These are phyloP conservation scores for Fusarium veterinarium DNA, from an alignment of 2,329 filamentous ascomycete genomes.

Conservation along the genomic window DNA sequence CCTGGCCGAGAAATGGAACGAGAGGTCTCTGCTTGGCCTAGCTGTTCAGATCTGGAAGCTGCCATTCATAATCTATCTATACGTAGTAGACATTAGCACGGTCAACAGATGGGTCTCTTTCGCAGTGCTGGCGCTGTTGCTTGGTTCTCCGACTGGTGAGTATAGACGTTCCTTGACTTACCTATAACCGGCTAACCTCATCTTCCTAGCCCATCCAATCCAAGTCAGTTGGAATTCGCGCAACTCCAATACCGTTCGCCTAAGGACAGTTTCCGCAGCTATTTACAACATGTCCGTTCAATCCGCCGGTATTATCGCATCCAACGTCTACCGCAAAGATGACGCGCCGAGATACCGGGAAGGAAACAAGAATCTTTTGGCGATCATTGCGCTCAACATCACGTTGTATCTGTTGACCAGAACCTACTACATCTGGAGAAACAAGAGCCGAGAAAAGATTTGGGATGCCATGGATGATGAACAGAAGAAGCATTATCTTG, in stretches of 20 bases:
- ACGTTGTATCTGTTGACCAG: not conserved
- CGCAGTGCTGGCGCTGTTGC: not conserved
- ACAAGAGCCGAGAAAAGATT: not conserved
- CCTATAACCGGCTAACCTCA: accelerated
- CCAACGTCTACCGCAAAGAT: not conserved
- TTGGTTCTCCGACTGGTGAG: not conserved
- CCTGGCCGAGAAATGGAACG: not conserved
- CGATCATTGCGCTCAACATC: not conserved
- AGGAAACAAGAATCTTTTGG: not conserved
- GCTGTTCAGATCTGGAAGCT: not conserved
- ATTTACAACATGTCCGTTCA: not conserved
- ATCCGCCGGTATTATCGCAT: not conserved
- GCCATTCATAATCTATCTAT: not conserved
- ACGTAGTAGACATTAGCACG: not conserved
- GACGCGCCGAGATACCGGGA: not conserved
- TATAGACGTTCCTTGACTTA: accelerated
- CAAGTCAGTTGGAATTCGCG: not conserved
- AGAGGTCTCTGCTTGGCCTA: not conserved
- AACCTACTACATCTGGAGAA: not conserved
- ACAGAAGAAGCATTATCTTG: not conserved
- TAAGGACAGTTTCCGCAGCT: not conserved
- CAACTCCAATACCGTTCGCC: not conserved
- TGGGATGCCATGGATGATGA: not conserved
- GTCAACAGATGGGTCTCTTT: not conserved
- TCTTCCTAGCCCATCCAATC: not conserved